Base-by-base conservation (phyloP, 768 basidiomycete species). In the Lactarius trivialis region DNA sequence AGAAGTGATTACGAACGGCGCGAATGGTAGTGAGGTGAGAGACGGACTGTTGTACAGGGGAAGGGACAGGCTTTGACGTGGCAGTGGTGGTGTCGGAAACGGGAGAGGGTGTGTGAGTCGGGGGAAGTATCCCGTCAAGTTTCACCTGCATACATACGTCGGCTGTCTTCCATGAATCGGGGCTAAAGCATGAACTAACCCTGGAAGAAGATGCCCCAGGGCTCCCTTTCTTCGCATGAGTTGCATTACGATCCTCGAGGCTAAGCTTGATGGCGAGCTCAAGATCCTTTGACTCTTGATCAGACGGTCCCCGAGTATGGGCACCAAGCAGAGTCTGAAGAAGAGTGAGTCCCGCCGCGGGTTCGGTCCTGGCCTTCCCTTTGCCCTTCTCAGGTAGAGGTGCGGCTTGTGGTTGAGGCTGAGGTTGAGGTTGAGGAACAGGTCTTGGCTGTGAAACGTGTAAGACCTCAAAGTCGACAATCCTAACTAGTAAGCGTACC, bases 191-290 rank as follows among this genome's bases (percentile, higher is more conserved):
- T 9, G 7, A 49, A 60, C 53, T 24, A 4, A 58, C 61, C 30
- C 30, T 60, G 0, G 58, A 60, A 34, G 63, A 60, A 6, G 58
- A 64, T 36, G 58, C 63, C 15, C 54, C 37, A 0, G 33, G 5
- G n/a, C 39, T 60, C n/a, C n/a, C 48, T 21, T 36, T 43, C 54
- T 64, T 64, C 11, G 26, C 49, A 33, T 55, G 49, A 2, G 37
- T 24, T 19, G 39, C 32, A 30, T 60, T 28, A 15, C 58, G 63
- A 33, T 64, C 53, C 49, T 60, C 48, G 4, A 64, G 58, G 34
- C 63, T 64, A n/a, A 64, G 63, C 54, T 55, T 41, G 26, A 64
- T 64, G 3, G 63, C 58, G 0, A 26, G 37, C 24, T 60, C 58
- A 1, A 60, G 0, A 32, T 64, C 63, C 9, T 56, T 53, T 26